Evolutionary conservation across 257 asterid genomes (phyloP).

Genomic region (Linaria vulgaris): DNA sequence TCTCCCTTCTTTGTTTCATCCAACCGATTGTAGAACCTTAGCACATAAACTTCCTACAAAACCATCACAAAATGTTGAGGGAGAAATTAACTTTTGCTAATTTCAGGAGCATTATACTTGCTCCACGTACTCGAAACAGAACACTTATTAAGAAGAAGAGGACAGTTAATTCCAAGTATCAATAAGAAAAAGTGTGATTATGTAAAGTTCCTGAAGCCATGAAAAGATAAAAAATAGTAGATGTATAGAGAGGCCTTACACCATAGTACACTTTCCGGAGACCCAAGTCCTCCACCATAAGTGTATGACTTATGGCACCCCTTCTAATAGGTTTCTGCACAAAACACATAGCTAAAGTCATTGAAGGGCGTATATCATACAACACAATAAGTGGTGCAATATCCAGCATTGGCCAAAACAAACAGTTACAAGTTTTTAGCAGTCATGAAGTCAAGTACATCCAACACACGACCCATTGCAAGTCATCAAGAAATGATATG

Average conservation of each 20-base stretch:
- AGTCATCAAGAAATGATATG: neutral
- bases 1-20: conserved; percentile 93
- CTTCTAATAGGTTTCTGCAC: conserved; percentile 93
- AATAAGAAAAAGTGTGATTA: conserved; percentile 13
- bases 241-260: conserved; percentile 51
- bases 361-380: no score
- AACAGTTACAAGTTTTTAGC: no score
- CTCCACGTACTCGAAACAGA: neutral
- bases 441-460: neutral
- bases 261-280: conserved; percentile 69
- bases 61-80: conserved; percentile 11
- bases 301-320: conserved; percentile 78
- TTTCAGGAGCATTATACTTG: conserved; percentile 7
- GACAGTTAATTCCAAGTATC: neutral
- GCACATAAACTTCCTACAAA: conserved; percentile 73
- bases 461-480: neutral
- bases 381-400: no score
- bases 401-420: no score
- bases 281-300: conserved; percentile 93
- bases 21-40: conserved; percentile 87
- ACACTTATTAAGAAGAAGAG: no score
- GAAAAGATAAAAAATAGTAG: conserved; percentile 4
- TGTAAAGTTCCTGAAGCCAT: conserved; percentile 17
- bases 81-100: neutral
- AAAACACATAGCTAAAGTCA: conserved; percentile 8